Percentiles rank a stretch among this genome's conserved stretches.
These are phyloP conservation scores for Piper betle DNA, from an alignment of 164 flowering plant genomes.

Conservation along the genomic window DNA sequence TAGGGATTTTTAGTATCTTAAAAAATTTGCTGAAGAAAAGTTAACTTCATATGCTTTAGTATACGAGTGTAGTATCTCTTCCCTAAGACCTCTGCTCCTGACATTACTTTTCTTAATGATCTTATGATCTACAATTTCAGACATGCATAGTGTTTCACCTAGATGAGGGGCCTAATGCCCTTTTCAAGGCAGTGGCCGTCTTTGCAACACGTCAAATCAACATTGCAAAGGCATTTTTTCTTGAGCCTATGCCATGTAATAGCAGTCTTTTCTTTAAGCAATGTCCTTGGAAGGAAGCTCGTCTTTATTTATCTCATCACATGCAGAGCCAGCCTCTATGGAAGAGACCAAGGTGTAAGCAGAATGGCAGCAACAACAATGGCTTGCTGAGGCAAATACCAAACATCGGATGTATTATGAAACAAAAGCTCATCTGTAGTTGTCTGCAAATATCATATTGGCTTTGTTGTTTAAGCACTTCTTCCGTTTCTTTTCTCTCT, in stretches of 20 bases:
- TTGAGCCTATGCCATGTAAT: background rate
- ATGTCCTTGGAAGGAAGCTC: background rate
- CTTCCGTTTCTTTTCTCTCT: too few relatives aligned
- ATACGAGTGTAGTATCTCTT: background rate
- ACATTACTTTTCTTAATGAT: too few relatives aligned
- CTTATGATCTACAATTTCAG: conserved; percentile 16
- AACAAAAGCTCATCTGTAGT: too few relatives aligned
- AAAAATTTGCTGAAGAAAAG: too few relatives aligned
- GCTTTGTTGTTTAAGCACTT: too few relatives aligned
- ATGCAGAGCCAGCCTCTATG: conserved; percentile 75
- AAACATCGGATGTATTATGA: too few relatives aligned
- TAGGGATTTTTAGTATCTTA: too few relatives aligned
- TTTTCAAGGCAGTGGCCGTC: conserved; percentile 86
- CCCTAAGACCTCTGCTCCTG: background rate
- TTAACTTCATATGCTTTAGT: too few relatives aligned
- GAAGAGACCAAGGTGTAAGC: conserved; percentile 33
- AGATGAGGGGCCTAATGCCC: conserved; percentile 85
- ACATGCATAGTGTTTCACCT: conserved; percentile 89
- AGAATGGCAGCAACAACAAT: too few relatives aligned
- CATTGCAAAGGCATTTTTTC: conserved; percentile 55
- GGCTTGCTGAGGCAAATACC: too few relatives aligned
- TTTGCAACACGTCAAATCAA: conserved; percentile 74
- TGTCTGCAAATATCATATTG: too few relatives aligned
- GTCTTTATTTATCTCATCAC: background rate
- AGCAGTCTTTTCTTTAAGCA: background rate